Base-by-base conservation (phyloP, 2,329 filamentous ascomycete genomes). In the Colletotrichum lindemuthianum region DNA sequence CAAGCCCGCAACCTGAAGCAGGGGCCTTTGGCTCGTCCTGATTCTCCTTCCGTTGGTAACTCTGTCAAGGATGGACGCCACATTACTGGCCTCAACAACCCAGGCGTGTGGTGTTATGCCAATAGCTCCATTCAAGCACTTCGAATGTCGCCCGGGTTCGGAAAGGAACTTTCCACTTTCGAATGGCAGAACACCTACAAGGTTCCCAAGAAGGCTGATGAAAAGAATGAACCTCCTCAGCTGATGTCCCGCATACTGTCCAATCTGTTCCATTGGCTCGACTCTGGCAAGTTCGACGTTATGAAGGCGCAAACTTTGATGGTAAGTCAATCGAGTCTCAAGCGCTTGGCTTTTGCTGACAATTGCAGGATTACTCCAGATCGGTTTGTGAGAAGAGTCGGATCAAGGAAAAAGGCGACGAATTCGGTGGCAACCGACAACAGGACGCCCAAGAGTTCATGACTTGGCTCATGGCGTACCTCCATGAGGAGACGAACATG, bases 391-490 rank as follows among this genome's bases (percentile, higher is more conserved):
- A 57, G 50, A 67, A 65, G 47, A 59, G 53, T 50, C 58, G 13
- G 69, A 72, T 37, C 73, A 79, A 60, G 66, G 75, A 60, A 71
- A 75, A 59, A 67, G 60, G 71, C 53, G 66, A 72, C 37, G 69
- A 86, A 7, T 96, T 93, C 80, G 92, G 90, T 12, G 90, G 92
- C 44, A 82, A 84, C 32, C 81, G 88, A 53, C 95, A 98, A 74
- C 96, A 98, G 77, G 96, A 99, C 72, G 91, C 93, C 2, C 91
- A 94, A 69, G 96, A 98, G 72, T 97, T 97, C 70, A 89, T 95
- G 69, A 88, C 89, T 49, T 97, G 96, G 72, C 76, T 97, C 33
- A 84, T 97, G 41, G 89, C 92, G 57, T 89, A 91, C 69, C 82
- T 98, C 11, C 90, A 95, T 70, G 92, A 96, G 73, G 96, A 99